Evolutionary conservation across 805 yeast genomes (phyloP), one percentile per base, ranked within the genome.

Genomic region (Ogataea allantospora): DNA sequence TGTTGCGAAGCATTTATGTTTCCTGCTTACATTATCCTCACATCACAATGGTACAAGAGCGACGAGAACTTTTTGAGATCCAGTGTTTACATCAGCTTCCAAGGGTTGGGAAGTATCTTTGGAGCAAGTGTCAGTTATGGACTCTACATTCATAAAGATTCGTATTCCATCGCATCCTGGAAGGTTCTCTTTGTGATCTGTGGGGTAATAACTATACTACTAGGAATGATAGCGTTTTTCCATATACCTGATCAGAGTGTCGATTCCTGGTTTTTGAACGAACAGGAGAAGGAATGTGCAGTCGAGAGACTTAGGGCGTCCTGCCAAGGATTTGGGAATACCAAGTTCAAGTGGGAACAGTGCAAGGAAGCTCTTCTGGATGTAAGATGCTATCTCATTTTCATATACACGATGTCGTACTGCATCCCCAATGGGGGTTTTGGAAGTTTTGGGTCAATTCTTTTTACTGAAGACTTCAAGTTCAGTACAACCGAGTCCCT

Each of bases 311-410:
- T 80, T 42, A 70, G 81, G 51, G 53, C 50, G 6, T 77, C 77
- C 53, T 72, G 75, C 48, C 78, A 75, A 47, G 85, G 83, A 21
- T 75, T 72, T 52, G 84, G 82, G 38, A 73, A 69, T 49, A 70
- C 59, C 47, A 62, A 63, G 35, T 73, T 77, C 66, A 78, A 78
- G 51, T 55, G 55, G 60, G 55, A 68, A 39, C 85, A 80, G 53
- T 61, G 78, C 28, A 58, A 53, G 18, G 85, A 80, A 56, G 73
- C 76, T 5, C 39, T 76, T 26, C 44, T 51, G 11, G 85, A 79
- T 48, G 47, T 57, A 31, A 68, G 71, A 52, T 68, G 75, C 5
- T 76, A 74, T 70, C 43, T 73, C 16, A 62, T 65, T 50, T 68
- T 75, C 31, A 60, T 66, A 47, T 68, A 73, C 46, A 46, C 60